Evolutionary conservation across 495 filamentous ascomycete species (phyloP).

Genomic region (Xylaria sp.): DNA sequence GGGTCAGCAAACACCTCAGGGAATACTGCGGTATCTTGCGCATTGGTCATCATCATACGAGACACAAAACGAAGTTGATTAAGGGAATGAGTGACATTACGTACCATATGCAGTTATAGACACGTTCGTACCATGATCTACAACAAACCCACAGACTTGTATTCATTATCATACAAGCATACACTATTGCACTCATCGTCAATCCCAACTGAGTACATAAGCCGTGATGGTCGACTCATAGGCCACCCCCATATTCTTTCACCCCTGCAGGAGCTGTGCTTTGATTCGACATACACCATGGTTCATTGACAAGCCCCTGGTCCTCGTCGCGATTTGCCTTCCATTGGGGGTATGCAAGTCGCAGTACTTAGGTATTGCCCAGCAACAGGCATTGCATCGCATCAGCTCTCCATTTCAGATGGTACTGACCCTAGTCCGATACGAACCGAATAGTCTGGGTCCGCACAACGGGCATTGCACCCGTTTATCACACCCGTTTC

Average conservation of each 20-base stretch:
- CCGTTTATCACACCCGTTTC: neutral
- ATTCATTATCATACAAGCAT: constrained; percentile 5
- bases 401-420: constrained; percentile 7
- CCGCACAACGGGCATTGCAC: neutral
- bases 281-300: constrained; percentile 20
- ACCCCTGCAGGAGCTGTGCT: neutral
- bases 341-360: constrained; percentile 15
- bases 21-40: neutral
- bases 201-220: neutral
- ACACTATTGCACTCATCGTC: neutral
- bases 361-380: neutral
- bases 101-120: constrained; percentile 3
- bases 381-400: constrained; percentile 6
- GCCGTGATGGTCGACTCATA: neutral
- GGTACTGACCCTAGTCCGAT: constrained; percentile 2
- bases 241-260: neutral
- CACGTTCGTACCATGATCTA: constrained; percentile 7
- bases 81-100: neutral
- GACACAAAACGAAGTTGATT: neutral
- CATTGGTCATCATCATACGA: neutral
- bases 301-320: neutral
- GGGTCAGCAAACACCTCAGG: constrained; percentile 12
- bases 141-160: neutral
- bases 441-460: neutral
- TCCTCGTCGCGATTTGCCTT: neutral